These are phyloP conservation scores for Colletotrichum sp. DNA, from an alignment of 2,329 filamentous ascomycete genomes.

Conservation along the genomic window DNA sequence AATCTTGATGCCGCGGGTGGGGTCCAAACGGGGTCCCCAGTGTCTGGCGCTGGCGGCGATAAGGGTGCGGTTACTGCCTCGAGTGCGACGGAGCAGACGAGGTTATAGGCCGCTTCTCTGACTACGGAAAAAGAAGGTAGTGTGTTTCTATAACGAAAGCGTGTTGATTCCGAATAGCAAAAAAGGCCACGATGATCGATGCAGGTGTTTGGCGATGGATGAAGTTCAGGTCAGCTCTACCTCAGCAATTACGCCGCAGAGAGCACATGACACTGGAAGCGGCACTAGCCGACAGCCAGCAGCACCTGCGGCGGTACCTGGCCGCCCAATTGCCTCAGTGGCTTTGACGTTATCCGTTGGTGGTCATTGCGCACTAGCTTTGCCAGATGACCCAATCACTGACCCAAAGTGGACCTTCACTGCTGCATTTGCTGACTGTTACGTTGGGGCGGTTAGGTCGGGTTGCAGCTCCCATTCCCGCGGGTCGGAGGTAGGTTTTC, in stretches of 20 bases:
- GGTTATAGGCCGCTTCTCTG: background rate
- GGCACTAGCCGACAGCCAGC: constrained; percentile 5
- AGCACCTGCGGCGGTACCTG: background rate
- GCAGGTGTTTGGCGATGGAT: background rate
- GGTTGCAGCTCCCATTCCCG: too few relatives aligned
- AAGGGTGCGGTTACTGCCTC: background rate
- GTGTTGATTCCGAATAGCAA: background rate
- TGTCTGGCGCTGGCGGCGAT: background rate
- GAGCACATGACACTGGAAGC: constrained; percentile 19
- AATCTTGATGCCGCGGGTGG: constrained; percentile 17
- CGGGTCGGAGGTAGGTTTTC: background rate
- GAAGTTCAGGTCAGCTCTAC: background rate
- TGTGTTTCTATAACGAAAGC: background rate
- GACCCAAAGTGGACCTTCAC: background rate
- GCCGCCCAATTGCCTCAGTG: background rate
- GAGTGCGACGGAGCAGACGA: background rate
- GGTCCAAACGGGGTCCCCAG: constrained; percentile 11
- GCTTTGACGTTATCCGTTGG: constrained; percentile 18
- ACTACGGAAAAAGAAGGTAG: background rate
- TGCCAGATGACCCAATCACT: constrained; percentile 1
- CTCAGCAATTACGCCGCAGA: background rate
- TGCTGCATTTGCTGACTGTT: background rate
- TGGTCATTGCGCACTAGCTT: constrained; percentile 10
- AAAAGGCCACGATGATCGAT: background rate
- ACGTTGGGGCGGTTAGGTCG: background rate